phyloP scores from a whole-genome alignment of 352 stramenopile genomes.

The Thraustochytrium sp. region DNA sequence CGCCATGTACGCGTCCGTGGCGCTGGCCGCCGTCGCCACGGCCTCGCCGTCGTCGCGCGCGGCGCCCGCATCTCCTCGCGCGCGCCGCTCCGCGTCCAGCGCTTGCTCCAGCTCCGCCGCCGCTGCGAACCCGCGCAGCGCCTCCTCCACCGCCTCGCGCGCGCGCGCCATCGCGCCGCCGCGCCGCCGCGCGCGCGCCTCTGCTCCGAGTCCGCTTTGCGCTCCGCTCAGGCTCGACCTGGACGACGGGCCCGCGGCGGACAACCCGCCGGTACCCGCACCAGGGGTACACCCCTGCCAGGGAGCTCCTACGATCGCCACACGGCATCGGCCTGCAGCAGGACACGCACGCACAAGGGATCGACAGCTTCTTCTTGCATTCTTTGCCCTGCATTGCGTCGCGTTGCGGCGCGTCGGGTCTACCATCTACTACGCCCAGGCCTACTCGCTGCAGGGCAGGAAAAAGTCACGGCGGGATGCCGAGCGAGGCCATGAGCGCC shows the following conservation, averaged over 20 bases:
- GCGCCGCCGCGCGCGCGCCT: neutral
- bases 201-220: neutral
- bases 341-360: too few relatives aligned
- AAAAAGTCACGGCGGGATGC: constrained; percentile 19
- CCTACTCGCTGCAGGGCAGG: too few relatives aligned
- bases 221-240: too few relatives aligned
- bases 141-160: neutral
- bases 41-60: neutral
- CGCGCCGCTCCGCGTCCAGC: neutral
- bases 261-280: too few relatives aligned
- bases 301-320: too few relatives aligned
- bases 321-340: too few relatives aligned
- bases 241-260: too few relatives aligned
- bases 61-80: neutral
- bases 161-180: neutral
- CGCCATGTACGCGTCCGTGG: constrained; percentile 7
- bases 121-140: neutral
- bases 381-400: too few relatives aligned
- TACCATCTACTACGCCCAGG: too few relatives aligned
- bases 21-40: neutral
- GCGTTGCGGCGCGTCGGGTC: too few relatives aligned
- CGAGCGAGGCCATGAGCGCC: neutral
- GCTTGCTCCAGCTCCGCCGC: neutral
- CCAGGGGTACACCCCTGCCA: too few relatives aligned
- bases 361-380: too few relatives aligned